Conservation (phyloP, 345 rosid species). For the Citrus reticulata region DNA sequence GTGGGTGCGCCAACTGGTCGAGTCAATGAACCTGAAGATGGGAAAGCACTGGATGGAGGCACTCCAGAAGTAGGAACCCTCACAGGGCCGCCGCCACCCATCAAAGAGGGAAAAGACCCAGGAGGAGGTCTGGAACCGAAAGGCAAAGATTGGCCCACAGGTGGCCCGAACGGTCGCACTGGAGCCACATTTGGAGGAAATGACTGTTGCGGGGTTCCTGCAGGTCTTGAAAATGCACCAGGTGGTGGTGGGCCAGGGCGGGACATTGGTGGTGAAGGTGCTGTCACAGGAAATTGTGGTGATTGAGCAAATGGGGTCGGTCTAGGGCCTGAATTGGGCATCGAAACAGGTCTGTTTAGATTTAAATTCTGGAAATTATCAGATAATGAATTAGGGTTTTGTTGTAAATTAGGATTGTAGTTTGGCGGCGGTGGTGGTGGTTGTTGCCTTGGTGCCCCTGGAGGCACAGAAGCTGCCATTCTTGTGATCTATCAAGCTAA, state of each 20-base stretch:
- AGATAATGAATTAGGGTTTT: conserved; percentile 32
- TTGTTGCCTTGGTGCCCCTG: conserved; percentile 62
- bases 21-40: conserved; percentile 32
- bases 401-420: conserved; percentile 35
- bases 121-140: conserved; percentile 63
- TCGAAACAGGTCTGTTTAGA: conserved; percentile 42
- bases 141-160: conserved; percentile 45
- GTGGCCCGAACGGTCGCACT: conserved; percentile 60
- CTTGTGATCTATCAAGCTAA: conserved; percentile 17
- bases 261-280: conserved; percentile 50
- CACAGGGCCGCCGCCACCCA: conserved; percentile 30
- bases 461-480: conserved; percentile 64
- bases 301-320: conserved; percentile 56
- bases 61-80: conserved; percentile 18
- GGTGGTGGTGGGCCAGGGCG: conserved; percentile 63
- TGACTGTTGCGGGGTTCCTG: conserved; percentile 43
- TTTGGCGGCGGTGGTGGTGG: conserved; percentile 35
- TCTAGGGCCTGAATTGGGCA: conserved; percentile 53
- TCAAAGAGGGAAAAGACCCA: conserved; percentile 38
- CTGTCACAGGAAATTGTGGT: conserved; percentile 41
- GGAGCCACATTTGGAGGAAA: conserved; percentile 41
- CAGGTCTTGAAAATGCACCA: conserved; percentile 38
- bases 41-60: conserved; percentile 27
- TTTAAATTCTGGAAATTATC: conserved; percentile 69
- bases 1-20: conserved; percentile 32